Conservation (phyloP, 176 grass and related monocot genomes). For the Secale cereale region DNA sequence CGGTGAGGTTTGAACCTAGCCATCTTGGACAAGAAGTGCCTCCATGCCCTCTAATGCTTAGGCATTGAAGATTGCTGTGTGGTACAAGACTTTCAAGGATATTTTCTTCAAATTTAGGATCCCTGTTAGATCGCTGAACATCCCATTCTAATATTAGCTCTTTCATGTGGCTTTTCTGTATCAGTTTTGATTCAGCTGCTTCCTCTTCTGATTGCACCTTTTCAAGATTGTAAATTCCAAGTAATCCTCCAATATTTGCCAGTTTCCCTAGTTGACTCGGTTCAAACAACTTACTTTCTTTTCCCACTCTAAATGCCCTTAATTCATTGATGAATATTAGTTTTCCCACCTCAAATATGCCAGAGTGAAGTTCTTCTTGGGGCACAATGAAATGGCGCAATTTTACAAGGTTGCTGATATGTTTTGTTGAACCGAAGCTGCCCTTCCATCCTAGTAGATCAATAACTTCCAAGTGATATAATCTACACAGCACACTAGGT, state of each 20-base stretch:
- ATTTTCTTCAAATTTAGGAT: not conserved
- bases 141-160: not conserved
- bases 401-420: not conserved
- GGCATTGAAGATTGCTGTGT: not conserved
- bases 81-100: not conserved
- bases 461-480: not conserved
- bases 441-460: not conserved
- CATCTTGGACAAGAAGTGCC: not conserved
- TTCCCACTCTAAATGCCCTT: not conserved
- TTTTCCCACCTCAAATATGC: not conserved
- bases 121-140: not conserved
- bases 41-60: not conserved
- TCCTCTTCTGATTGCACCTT: not conserved
- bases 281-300: not conserved
- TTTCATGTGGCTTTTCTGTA: not conserved
- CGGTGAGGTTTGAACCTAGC: not conserved
- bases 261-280: not conserved
- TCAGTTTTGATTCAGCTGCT: not conserved
- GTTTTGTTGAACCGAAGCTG: fast-evolving
- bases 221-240: not conserved
- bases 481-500: not conserved
- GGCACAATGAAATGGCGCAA: not conserved
- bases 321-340: not conserved
- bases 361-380: not conserved
- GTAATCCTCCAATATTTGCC: not conserved